Conservation (phyloP, 345 rosid genomes). For the Boechera divaricarpa region DNA sequence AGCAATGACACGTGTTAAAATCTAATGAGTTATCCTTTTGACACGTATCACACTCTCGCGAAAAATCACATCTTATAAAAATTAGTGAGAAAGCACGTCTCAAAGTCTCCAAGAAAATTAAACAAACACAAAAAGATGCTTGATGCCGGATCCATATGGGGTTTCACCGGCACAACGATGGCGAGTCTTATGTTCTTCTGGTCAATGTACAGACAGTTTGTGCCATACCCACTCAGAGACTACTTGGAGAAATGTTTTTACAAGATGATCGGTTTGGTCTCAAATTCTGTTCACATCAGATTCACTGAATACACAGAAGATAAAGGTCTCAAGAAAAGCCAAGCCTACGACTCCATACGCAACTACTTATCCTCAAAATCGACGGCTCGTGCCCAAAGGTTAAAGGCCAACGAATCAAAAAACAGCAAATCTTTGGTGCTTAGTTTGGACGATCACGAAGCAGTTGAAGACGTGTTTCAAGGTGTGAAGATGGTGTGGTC, state of each 20-base stretch:
- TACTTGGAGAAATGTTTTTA: conserved; percentile 36
- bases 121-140: conserved; percentile 1
- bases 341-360: conserved; percentile 38
- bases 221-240: conserved; percentile 50
- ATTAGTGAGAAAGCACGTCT: not conserved
- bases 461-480: conserved; percentile 18
- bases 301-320: conserved; percentile 55
- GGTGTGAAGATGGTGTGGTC: conserved; percentile 20
- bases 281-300: conserved; percentile 51
- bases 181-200: conserved; percentile 52
- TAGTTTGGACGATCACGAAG: conserved; percentile 31
- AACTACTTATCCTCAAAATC: conserved; percentile 25
- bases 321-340: conserved; percentile 47
- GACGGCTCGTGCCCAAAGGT: not conserved
- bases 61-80: too few species aligned
- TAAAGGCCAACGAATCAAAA: conserved; percentile 23
- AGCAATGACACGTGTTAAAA: too few species aligned
- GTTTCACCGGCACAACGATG: conserved; percentile 30
- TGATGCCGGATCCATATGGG: conserved; percentile 26
- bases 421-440: conserved; percentile 31
- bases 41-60: too few species aligned
- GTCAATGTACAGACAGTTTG: conserved; percentile 50
- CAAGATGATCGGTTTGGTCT: conserved; percentile 44
- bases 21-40: too few species aligned
- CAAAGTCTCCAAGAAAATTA: not conserved